These are phyloP conservation scores for Alliaria petiolata DNA, from an alignment of 345 rosid genomes.

Conservation along the genomic window DNA sequence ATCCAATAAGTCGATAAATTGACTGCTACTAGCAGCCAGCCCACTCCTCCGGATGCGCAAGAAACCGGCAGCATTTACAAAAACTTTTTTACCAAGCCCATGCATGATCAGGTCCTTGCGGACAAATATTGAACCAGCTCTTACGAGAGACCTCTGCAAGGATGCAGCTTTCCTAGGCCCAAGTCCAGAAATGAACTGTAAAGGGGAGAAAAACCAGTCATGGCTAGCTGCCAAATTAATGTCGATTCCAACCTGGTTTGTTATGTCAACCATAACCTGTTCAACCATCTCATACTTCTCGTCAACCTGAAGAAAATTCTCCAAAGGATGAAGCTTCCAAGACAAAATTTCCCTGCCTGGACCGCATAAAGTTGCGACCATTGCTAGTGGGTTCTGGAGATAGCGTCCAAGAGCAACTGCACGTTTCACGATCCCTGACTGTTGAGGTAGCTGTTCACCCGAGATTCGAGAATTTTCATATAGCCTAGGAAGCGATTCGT, in stretches of 20 bases:
- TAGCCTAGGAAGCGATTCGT: constrained; percentile 85
- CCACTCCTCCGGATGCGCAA: constrained; percentile 93
- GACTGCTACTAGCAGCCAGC: constrained; percentile 90
- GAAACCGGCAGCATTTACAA: constrained; percentile 91
- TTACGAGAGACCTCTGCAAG: constrained; percentile 86
- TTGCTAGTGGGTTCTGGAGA: constrained; percentile 96
- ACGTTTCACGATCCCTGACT: constrained; percentile 84
- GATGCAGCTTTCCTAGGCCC: constrained; percentile 97
- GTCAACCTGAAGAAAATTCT: constrained; percentile 73
- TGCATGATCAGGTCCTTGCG: constrained; percentile 81
- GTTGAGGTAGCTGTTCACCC: constrained; percentile 82
- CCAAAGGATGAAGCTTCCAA: constrained; percentile 83
- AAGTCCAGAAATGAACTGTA: constrained; percentile 93
- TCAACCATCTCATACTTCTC: constrained; percentile 92
- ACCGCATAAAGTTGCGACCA: constrained; percentile 88
- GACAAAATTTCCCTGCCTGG: constrained; percentile 93
- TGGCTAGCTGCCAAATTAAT: constrained; percentile 85
- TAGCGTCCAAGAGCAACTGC: constrained; percentile 96
- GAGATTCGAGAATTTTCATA: constrained; percentile 96
- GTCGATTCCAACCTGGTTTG: constrained; percentile 96
- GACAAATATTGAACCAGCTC: constrained; percentile 85
- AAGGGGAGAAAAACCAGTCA: constrained; percentile 91
- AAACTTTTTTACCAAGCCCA: constrained; percentile 88
- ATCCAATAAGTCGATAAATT: constrained; percentile 90
- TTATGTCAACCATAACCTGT: constrained; percentile 88